phyloP scores from a whole-genome alignment of 164 flowering plant species.

The Pachysandra terminalis region DNA sequence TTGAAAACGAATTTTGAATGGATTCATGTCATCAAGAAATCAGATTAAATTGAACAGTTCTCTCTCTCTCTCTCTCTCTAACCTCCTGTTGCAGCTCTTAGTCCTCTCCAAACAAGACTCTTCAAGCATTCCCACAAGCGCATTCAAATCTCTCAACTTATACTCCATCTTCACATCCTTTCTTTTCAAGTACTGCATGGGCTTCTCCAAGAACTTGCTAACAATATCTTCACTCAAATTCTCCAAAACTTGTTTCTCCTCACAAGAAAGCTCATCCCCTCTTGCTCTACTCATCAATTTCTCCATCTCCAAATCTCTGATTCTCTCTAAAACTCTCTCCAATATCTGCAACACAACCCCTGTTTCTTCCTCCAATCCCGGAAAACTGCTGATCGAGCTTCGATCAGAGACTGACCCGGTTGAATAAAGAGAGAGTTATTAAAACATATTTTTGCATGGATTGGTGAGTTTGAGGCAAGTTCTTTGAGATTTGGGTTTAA shows the following conservation, averaged over 20 bases:
- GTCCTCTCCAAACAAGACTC: neutral
- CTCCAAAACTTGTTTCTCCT: constrained; percentile 3
- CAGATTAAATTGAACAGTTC: too few species aligned
- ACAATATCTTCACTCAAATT: constrained; percentile 9
- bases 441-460: neutral
- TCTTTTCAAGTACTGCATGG: constrained; percentile 8
- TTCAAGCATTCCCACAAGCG: constrained; percentile 6
- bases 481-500: neutral
- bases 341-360: neutral
- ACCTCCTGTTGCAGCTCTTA: neutral
- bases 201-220: constrained; percentile 7
- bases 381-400: neutral
- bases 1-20: too few species aligned
- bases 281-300: neutral
- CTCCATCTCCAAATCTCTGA: constrained; percentile 10
- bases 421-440: too few species aligned
- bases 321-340: constrained; percentile 1
- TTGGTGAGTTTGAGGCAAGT: neutral
- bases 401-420: neutral
- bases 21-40: too few species aligned
- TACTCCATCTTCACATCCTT: neutral
- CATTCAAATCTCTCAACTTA: constrained; percentile 4
- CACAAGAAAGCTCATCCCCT: neutral
- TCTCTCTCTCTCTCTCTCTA: too few species aligned
- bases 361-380: neutral